phyloP scores from a whole-genome alignment of 805 yeast genomes.

The Maudiozyma bulderi region DNA sequence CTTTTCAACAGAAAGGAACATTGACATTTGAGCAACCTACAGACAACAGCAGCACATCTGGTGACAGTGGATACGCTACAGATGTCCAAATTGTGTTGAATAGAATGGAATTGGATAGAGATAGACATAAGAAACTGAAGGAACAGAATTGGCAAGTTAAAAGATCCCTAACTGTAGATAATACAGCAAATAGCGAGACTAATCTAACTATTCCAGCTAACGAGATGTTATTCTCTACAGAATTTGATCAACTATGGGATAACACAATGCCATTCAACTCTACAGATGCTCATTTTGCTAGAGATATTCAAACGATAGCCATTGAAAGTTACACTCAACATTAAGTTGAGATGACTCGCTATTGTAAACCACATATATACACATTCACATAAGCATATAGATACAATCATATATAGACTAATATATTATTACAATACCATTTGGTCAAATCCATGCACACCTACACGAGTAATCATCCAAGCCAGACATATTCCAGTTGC shows the following conservation, averaged over 20 bases:
- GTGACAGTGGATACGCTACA: background rate
- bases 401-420: too few relatives aligned
- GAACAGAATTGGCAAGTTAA: constrained; percentile 64
- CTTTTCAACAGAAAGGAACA: background rate
- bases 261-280: constrained; percentile 29
- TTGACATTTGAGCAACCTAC: background rate
- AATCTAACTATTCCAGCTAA: constrained; percentile 8
- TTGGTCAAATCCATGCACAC: too few relatives aligned
- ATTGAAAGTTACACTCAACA: constrained; percentile 34
- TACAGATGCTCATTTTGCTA: constrained; percentile 42
- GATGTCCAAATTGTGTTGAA: constrained; percentile 35
- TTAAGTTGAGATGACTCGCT: constrained; percentile 6
- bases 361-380: background rate
- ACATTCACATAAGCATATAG: background rate
- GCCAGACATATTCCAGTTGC: too few relatives aligned
- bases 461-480: too few relatives aligned
- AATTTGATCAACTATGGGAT: constrained; percentile 42
- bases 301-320: constrained; percentile 47
- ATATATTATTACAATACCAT: too few relatives aligned
- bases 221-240: constrained; percentile 31
- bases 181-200: background rate
- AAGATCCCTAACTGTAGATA: background rate
- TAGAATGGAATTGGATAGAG: constrained; percentile 90
- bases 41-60: background rate
- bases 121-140: constrained; percentile 74